phyloP scores from a whole-genome alignment of 345 rosid species.

The Acer yangbiense region DNA sequence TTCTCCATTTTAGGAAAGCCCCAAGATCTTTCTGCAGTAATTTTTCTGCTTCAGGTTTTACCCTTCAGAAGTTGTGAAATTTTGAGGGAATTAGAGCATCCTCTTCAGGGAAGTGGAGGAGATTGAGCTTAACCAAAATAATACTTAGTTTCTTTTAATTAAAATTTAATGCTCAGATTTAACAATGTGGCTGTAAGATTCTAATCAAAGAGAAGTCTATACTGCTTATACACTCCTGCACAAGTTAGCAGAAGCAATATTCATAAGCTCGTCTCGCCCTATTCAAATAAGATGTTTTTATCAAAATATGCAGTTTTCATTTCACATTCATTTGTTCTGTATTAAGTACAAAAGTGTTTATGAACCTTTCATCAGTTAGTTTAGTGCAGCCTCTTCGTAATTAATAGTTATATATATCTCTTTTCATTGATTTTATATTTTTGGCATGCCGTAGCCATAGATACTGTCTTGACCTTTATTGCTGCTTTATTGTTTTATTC shows the following conservation, averaged over 20 bases:
- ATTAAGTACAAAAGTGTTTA: neutral
- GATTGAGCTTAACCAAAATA: neutral
- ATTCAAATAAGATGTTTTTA: neutral
- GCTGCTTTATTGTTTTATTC: neutral
- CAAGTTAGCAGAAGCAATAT: neutral
- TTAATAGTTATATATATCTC: neutral
- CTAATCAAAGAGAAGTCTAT: neutral
- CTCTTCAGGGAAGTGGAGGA: neutral
- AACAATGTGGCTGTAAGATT: neutral
- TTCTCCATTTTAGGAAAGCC: neutral
- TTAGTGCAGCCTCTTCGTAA: neutral
- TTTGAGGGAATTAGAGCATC: neutral
- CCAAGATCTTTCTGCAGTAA: neutral
- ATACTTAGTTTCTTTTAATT: neutral
- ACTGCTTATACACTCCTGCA: neutral
- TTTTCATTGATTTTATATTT: neutral
- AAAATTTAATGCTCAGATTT: neutral
- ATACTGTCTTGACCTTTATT: neutral
- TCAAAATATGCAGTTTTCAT: neutral
- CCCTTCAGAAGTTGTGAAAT: neutral
- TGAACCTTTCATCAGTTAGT: neutral
- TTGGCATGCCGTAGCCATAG: constrained; percentile 1
- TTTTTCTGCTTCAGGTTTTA: constrained; percentile 3
- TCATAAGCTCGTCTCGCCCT: neutral
- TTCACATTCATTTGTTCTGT: neutral